Conservation (phyloP, 306 rosid genomes). For the Ormosia emarginata region DNA sequence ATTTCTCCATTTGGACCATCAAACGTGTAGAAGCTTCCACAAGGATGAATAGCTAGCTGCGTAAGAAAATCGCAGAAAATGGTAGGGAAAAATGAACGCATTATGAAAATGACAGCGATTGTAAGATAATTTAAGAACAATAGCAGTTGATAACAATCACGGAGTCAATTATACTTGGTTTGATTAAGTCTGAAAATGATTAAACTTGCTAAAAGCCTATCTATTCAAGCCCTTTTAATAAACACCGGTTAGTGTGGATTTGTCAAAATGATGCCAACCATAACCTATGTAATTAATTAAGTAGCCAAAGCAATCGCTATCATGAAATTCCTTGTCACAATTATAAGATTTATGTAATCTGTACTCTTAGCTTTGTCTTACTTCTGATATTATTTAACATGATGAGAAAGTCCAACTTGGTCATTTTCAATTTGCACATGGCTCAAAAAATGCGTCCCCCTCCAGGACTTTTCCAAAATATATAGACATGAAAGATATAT, state of each 20-base stretch:
- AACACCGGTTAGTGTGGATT: background rate
- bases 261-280: background rate
- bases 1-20: background rate
- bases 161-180: background rate
- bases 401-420: slow-evolving; percentile 31
- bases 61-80: background rate
- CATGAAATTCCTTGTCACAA: slow-evolving; percentile 39
- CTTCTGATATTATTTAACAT: slow-evolving; percentile 1
- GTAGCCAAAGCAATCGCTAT: slow-evolving; percentile 26
- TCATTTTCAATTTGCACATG: slow-evolving; percentile 35
- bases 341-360: slow-evolving; percentile 6
- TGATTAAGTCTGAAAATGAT: background rate
- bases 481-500: slow-evolving; percentile 3
- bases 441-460: slow-evolving; percentile 11
- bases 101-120: background rate
- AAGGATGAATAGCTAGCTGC: background rate
- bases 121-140: background rate
- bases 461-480: slow-evolving; percentile 17
- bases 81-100: background rate
- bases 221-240: background rate
- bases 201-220: background rate
- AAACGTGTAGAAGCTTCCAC: background rate
- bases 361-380: slow-evolving; percentile 25
- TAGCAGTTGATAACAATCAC: background rate
- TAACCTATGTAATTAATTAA: background rate